Evolutionary conservation across 1,139 yeast species (phyloP), one percentile per base, ranked within the genome.

Genomic region (Debaryomyces udenii): DNA sequence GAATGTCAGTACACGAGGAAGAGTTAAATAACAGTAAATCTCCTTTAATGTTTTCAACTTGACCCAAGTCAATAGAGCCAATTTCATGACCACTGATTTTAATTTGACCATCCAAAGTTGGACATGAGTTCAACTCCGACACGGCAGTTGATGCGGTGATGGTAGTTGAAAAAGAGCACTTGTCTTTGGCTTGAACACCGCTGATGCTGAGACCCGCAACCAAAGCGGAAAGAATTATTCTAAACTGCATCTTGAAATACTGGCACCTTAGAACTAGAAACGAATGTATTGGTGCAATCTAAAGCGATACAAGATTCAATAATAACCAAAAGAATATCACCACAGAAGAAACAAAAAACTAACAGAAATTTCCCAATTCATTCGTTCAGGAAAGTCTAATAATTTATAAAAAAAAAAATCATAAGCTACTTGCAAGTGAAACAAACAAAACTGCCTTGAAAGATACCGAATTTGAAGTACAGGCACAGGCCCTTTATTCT

Each of bases 151-250:
- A 62, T 13, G 64, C 74, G 22, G 70, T 61, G 46, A 72, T 61
- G 45, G 74, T 69, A 39, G 69, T 63, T 40, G 69, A 64, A 46
- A 67, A 67, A 15, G 76, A 69, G 55, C 78, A 73, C 41, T 48
- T 33, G 46, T 43, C 41, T 20, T 40, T 18, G 54, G 49, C 59
- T 27, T 44, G 41, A 34, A 52, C 56, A 37, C 44, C 52, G 27
- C 51, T 57, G 35, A 50, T 41, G 22, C 41, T 37, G 42, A 53
- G 48, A 46, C 51, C 30, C 16, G 50, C 43, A 24, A 53, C 48
- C 39, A 57, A 49, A 22, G 53, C 32, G 18, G 38, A 31, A 35
- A 45, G 29, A 26, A 44, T 34, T 28, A 42, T 35, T 41, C 48
- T 51, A 36, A 52, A 48, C 38, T 54, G 56, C 62, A 58, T 58